A percentile compares a stretch with the other conserved stretches of the same genome.
These are phyloP conservation scores for Oryza brachyantha DNA, from an alignment of 176 grass and related monocot genomes.

Conservation along the genomic window DNA sequence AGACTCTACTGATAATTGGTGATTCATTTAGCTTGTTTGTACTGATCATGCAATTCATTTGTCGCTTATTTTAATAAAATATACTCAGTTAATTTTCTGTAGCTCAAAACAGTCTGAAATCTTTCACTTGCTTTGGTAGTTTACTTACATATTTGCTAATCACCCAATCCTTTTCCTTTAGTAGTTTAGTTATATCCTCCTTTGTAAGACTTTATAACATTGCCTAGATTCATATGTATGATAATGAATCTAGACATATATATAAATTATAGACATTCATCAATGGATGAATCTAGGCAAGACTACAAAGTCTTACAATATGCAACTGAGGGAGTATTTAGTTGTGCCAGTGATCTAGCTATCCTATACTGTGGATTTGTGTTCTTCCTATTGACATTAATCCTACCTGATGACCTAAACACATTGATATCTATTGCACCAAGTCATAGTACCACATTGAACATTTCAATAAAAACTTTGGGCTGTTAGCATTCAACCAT, in stretches of 20 bases:
- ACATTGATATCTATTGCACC: slow-evolving; percentile 4
- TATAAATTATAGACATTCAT: too few species aligned
- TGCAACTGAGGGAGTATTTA: too few species aligned
- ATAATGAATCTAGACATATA: too few species aligned
- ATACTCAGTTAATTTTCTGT: background rate
- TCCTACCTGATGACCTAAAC: background rate
- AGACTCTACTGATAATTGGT: background rate
- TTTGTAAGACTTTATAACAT: too few species aligned
- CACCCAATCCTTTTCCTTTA: background rate
- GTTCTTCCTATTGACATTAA: background rate
- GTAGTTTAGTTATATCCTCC: slow-evolving; percentile 2
- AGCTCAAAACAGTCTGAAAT: background rate
- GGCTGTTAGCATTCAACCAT: background rate
- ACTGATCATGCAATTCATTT: background rate
- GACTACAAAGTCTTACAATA: too few species aligned
- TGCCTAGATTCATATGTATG: too few species aligned
- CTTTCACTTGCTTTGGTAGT: background rate
- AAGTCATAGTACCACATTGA: background rate
- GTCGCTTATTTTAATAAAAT: background rate
- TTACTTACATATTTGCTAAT: background rate
- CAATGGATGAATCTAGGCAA: too few species aligned
- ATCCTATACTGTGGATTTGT: background rate
- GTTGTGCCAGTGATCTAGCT: background rate
- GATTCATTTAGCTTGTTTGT: slow-evolving; percentile 15
- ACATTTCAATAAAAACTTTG: background rate